Evolutionary conservation across 495 filamentous ascomycete genomes (phyloP).

Genomic region (Bathelium albidoporum): DNA sequence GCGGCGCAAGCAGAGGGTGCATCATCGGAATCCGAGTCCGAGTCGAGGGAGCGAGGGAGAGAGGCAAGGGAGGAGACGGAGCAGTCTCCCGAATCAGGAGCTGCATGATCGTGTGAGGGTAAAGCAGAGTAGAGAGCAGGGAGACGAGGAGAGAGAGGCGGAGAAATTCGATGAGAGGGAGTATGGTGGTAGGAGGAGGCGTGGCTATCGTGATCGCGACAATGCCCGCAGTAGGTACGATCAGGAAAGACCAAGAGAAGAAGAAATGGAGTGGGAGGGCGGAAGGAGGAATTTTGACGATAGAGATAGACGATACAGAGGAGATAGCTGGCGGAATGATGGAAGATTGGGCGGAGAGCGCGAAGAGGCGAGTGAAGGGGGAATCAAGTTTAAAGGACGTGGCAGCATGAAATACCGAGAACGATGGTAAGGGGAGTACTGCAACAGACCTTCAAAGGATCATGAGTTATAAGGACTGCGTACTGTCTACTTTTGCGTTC

Average conservation of each 20-base stretch:
- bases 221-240: not conserved
- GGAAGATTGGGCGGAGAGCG: slow-evolving; percentile 14
- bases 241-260: not conserved
- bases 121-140: not conserved
- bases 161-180: not conserved
- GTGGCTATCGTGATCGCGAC: not conserved
- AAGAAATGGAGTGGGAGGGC: not conserved
- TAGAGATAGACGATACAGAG: not conserved
- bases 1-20: too few species aligned
- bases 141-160: slow-evolving; percentile 3
- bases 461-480: too few species aligned
- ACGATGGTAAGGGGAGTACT: not conserved
- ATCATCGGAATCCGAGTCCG: not conserved
- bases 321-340: slow-evolving; percentile 11
- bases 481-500: too few species aligned
- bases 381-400: slow-evolving; percentile 36
- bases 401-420: slow-evolving; percentile 37
- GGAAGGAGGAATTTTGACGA: not conserved
- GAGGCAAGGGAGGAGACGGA: slow-evolving; percentile 5
- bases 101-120: slow-evolving; percentile 11
- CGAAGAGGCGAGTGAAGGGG: slow-evolving; percentile 20
- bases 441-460: not conserved
- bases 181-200: not conserved
- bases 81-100: slow-evolving; percentile 13
- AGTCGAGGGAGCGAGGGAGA: slow-evolving; percentile 13